Evolutionary conservation across 164 flowering plant species (phyloP).

Genomic region (Vitis rupestris): DNA sequence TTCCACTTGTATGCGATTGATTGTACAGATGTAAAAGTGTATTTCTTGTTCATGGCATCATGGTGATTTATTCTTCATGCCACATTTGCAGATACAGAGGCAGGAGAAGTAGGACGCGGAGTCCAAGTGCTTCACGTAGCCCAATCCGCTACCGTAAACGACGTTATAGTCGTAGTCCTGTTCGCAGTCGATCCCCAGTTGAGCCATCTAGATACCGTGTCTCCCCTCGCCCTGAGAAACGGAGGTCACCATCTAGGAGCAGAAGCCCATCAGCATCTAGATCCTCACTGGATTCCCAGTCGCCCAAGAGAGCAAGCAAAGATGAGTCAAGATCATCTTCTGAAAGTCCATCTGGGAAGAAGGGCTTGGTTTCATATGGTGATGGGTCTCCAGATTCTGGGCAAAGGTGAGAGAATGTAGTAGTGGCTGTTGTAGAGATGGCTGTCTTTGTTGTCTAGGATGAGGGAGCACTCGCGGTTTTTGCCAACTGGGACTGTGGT

Average conservation of each 20-base stretch:
- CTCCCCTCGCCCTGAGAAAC: conserved; percentile 48
- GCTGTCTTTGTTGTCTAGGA: neutral
- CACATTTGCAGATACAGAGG: conserved; percentile 60
- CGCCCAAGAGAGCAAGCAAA: conserved; percentile 47
- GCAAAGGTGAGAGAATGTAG: conserved; percentile 22
- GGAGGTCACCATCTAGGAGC: conserved; percentile 59
- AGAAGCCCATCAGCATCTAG: conserved; percentile 48
- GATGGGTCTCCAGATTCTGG: conserved; percentile 78
- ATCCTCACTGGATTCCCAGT: conserved; percentile 53
- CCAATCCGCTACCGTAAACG: conserved; percentile 67
- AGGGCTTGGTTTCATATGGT: conserved; percentile 75
- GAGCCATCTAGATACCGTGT: conserved; percentile 45
- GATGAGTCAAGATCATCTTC: conserved; percentile 65
- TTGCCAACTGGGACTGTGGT: neutral
- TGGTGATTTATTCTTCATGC: neutral
- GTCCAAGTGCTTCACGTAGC: conserved; percentile 72
- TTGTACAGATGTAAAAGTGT: no score
- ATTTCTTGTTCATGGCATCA: no score
- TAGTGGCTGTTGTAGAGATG: neutral
- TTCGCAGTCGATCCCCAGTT: conserved; percentile 64
- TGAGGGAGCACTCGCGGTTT: neutral
- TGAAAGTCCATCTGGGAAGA: conserved; percentile 55
- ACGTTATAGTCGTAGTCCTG: conserved; percentile 65
- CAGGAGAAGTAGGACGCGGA: conserved; percentile 78
- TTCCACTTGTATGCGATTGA: no score